Evolutionary conservation across 2,329 filamentous ascomycete genomes (phyloP), one percentile per base, ranked within the genome.

Genomic region (Periconia sp.): DNA sequence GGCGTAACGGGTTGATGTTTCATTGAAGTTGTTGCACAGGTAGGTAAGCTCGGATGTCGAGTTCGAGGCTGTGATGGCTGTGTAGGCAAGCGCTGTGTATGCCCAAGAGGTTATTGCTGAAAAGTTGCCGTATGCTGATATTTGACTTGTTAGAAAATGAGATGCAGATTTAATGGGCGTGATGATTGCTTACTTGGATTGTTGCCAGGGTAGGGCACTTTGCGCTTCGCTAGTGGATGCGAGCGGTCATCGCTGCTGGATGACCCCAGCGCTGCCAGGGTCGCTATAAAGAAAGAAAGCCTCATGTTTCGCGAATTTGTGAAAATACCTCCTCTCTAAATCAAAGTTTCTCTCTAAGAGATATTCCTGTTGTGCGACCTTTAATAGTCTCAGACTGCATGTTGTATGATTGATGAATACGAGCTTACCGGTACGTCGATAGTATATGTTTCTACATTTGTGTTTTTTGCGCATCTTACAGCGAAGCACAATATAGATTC

Each of bases 71-170:
- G 41, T 44, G n/a, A 50, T 46, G n/a, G 41, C 47, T 10, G 41
- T 43, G 43, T 56, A 50, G 41, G 54, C 54, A 37, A 56, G 50
- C 15, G 54, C 42, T 15, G 50, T 43, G 30, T 47, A 47, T 2
- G 54, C 45, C 54, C 54, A 56, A 9, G 54, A 53, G 15, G 49
- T 43, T 18, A 56, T 50, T 7, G 46, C 47, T 33, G 45, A 49
- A 23, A 55, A 46, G 35, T 55, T 52, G 41, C 53, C 53, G 30
- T 42, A 46, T 45, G 52, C 53, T 55, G 41, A 18, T 30, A n/a
- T n/a, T n/a, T n/a, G n/a, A n/a, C 19, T 17, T 2, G 35, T 54
- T 31, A 54, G 47, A 33, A 27, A 27, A 27, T 27, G 3, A 5
- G 8, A 27, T 27, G 10, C 7, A n/a, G 27, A 20, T 40, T 15